Evolutionary conservation across 2,329 filamentous ascomycete genomes (phyloP), one percentile per base, ranked within the genome.

Genomic region (Fusarium newnesense): DNA sequence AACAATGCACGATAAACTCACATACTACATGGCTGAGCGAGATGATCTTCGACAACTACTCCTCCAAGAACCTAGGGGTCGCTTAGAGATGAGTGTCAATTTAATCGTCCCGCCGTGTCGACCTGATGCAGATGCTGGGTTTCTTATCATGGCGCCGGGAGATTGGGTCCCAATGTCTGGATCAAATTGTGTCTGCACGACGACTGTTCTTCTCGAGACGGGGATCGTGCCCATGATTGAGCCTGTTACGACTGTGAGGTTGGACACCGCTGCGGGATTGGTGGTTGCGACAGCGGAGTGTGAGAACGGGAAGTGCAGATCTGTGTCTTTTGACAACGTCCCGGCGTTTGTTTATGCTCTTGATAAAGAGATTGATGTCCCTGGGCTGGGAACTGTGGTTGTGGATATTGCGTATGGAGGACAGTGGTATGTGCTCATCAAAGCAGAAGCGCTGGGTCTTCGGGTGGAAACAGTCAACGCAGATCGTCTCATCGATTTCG

Each of bases 1-100:
- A 37, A 86, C 83, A 24, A 86, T 87, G 85, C 84, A 81, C 64
- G 84, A 87, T 8, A 87, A 87, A 70, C 74, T 87, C 24, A 71
- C 80, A 7, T 77, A 86, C 71, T 84, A 87, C 68, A 77, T 78
- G 66, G 77, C 75, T 8, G 77, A 85, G 36, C 77, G 81, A 11
- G 85, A 86, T 60, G 62, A 79, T 26, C 67, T 85, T 28, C 83
- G 66, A 5, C 15, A n/a, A 9, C 21, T 68, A 13, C 56, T 68
- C 1, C 42, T 63, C 0, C 64, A 63, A 21, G 66, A 68, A 30
- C 66, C 66, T 1, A 59, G 66, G 7, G 66, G 66, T 10, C 66
- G 66, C 1, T 28, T 68, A 0, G 66, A 68, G 1, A 68, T 68
- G 66, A 68, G 66, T 4, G 66, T 69, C 0, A 68, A 68, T 0